Evolutionary conservation across 495 filamentous ascomycete genomes (phyloP).

Genomic region (Umbilicaria muhlenbergii): DNA sequence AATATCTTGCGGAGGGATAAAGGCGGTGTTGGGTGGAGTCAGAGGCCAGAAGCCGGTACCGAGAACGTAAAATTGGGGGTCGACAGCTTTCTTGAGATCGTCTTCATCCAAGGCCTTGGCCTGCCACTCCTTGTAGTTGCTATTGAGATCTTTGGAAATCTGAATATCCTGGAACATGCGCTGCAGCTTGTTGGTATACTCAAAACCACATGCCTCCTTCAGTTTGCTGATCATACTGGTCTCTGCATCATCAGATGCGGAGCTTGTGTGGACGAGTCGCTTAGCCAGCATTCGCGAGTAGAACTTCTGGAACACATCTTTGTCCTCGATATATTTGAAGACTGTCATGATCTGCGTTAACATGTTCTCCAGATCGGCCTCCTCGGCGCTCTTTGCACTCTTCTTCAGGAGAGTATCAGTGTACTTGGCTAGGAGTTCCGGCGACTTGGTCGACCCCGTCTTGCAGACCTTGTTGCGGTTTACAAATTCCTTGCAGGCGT

Average conservation of each 20-base stretch:
- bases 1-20: conserved; percentile 74
- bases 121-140: conserved; percentile 59
- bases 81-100: conserved; percentile 43
- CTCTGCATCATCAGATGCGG: conserved; percentile 92
- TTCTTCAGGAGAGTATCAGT: conserved; percentile 90
- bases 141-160: conserved; percentile 92
- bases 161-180: conserved; percentile 99
- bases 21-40: conserved; percentile 65
- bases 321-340: conserved; percentile 99
- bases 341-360: conserved; percentile 97
- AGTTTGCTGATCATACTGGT: conserved; percentile 99
- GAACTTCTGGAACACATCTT: conserved; percentile 99
- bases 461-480: conserved; percentile 95
- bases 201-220: conserved; percentile 95
- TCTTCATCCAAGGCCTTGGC: conserved; percentile 44
- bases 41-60: conserved; percentile 98
- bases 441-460: conserved; percentile 77
- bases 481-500: conserved; percentile 94
- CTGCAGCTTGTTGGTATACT: conserved; percentile 98
- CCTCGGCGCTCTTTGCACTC: conserved; percentile 77
- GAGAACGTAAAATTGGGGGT: conserved; percentile 72
- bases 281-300: conserved; percentile 95
- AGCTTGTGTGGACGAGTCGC: conserved; percentile 83
- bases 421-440: conserved; percentile 89
- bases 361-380: conserved; percentile 80